These are phyloP conservation scores for Closterium sp. DNA, from an alignment of 139 green algal species.

Conservation along the genomic window DNA sequence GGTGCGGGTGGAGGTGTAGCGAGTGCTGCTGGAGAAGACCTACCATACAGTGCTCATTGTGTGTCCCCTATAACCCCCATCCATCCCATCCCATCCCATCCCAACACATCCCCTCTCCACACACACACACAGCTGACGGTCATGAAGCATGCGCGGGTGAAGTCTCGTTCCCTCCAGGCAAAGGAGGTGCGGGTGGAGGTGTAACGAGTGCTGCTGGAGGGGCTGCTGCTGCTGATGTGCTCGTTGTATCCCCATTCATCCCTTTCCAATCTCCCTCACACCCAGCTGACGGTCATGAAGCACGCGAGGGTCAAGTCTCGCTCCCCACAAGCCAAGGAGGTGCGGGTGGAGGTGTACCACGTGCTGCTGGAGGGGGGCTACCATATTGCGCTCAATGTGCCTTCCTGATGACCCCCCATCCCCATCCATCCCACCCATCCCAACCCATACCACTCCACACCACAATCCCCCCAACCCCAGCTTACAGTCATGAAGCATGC, in stretches of 20 bases:
- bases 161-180: background rate
- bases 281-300: background rate
- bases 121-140: background rate
- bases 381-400: background rate
- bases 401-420: background rate
- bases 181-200: conserved; percentile 14
- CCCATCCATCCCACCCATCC: background rate
- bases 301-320: background rate
- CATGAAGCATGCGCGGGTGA: background rate
- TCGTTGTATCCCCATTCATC: no score
- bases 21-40: no score
- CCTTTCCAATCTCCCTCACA: background rate
- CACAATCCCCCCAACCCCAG: background rate
- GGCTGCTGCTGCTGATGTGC: background rate
- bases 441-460: no score
- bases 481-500: background rate
- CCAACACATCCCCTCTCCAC: no score
- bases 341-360: background rate
- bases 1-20: background rate
- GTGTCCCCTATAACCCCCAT: no score
- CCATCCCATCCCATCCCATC: no score
- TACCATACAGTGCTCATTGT: no score
- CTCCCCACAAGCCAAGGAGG: background rate
- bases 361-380: background rate
- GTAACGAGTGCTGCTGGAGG: background rate